Conservation (phyloP, 2,329 filamentous ascomycete species). For the Aspergillus sclerotialis region DNA sequence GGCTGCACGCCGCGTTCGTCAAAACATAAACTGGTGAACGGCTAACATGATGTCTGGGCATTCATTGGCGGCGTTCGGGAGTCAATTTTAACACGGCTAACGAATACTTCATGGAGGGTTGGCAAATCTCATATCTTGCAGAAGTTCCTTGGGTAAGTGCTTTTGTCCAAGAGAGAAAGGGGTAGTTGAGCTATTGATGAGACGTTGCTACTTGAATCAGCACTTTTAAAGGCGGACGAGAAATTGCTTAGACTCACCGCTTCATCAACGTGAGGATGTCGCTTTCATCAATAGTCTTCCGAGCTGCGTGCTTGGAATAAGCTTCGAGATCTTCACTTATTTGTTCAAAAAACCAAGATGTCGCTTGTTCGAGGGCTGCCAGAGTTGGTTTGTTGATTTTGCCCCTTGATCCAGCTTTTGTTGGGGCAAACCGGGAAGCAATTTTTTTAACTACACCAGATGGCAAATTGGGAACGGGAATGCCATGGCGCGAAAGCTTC, state of each 20-base stretch:
- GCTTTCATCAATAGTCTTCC: conserved; percentile 78
- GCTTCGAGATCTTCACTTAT: conserved; percentile 69
- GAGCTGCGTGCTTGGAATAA: conserved; percentile 73
- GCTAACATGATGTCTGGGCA: conserved; percentile 5
- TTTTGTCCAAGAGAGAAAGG: conserved; percentile 79
- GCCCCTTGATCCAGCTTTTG: conserved; percentile 57
- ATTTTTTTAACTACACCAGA: conserved; percentile 62
- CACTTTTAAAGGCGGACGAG: neutral
- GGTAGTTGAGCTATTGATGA: conserved; percentile 63
- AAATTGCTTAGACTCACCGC: conserved; percentile 53
- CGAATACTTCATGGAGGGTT: conserved; percentile 26
- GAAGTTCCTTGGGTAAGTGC: conserved; percentile 71
- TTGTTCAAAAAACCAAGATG: conserved; percentile 91
- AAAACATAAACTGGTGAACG: conserved; percentile 65
- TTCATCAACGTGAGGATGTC: conserved; percentile 78
- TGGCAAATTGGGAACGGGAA: conserved; percentile 69
- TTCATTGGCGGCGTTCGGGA: conserved; percentile 34
- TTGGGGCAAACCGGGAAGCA: conserved; percentile 60
- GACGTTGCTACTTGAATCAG: conserved; percentile 60
- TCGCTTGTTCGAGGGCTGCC: conserved; percentile 67
- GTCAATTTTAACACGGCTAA: conserved; percentile 12
- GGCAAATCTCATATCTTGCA: conserved; percentile 63
- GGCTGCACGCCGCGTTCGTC: conserved; percentile 64
- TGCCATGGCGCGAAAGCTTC: conserved; percentile 61
- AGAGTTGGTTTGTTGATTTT: conserved; percentile 69